Conservation (phyloP, 2,329 filamentous ascomycete species). For the Dichotomopilus funicola region DNA sequence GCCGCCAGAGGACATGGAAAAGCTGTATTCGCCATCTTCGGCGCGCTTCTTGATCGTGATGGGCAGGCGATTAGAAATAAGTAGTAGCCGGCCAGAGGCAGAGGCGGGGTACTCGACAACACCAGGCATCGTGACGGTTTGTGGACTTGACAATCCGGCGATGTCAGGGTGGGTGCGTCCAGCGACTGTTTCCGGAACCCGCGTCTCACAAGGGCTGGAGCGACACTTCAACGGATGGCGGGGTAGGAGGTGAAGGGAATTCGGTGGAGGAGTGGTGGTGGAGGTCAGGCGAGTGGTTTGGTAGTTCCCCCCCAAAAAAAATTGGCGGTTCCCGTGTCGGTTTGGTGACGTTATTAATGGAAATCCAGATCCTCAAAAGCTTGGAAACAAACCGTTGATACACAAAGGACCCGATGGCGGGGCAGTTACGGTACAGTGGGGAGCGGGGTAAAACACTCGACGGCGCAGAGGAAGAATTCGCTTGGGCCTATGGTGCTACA, state of each 20-base stretch:
- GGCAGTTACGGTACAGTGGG: conserved; percentile 1
- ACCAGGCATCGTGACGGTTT: conserved; percentile 17
- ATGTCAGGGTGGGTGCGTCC: not conserved
- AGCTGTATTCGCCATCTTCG: conserved; percentile 85
- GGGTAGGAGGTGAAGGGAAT: not conserved
- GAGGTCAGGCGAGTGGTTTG: not conserved
- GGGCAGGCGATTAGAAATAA: conserved; percentile 90
- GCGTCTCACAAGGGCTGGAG: not conserved
- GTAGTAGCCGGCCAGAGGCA: conserved; percentile 53
- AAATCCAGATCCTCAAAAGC: conserved; percentile 8
- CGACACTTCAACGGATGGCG: not conserved
- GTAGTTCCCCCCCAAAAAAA: not conserved
- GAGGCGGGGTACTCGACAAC: conserved; percentile 14
- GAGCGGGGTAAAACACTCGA: conserved; percentile 10
- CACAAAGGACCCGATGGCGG: conserved; percentile 3
- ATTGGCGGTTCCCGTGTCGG: not conserved
- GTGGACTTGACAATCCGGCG: not conserved
- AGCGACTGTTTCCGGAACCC: not conserved
- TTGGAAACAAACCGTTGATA: conserved; percentile 2
- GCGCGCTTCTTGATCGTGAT: conserved; percentile 86
- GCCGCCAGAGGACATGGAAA: conserved; percentile 94
- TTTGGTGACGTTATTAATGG: conserved; percentile 10
- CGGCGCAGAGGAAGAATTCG: too few species aligned
- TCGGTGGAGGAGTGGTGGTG: not conserved
- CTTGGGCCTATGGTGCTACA: too few species aligned